These are phyloP conservation scores for Hericium coralloides DNA, from an alignment of 768 basidiomycete species.

Conservation along the genomic window DNA sequence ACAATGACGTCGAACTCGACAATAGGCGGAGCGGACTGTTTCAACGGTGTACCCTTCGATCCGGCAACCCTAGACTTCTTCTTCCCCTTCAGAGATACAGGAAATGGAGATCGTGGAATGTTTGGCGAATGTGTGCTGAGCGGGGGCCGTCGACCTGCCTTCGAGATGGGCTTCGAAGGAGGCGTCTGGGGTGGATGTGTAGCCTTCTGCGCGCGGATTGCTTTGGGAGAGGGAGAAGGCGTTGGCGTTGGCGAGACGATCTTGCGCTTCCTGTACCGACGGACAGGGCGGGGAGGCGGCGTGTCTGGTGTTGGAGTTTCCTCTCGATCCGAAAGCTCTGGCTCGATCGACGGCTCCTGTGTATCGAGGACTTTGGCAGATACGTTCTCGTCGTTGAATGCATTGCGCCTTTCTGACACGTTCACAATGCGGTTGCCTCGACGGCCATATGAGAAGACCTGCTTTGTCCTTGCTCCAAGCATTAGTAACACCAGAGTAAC, in stretches of 20 bases:
- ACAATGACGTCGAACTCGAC: constrained; percentile 62
- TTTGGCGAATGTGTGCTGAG: constrained; percentile 32
- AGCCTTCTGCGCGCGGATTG: not conserved
- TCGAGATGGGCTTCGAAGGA: not conserved
- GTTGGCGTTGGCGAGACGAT: not conserved
- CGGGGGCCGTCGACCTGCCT: constrained; percentile 25
- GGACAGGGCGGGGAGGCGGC: not conserved
- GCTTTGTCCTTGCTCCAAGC: constrained; percentile 55
- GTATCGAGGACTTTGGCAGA: not conserved
- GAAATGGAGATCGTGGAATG: constrained; percentile 29
- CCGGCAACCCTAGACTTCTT: constrained; percentile 9
- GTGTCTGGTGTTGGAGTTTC: not conserved
- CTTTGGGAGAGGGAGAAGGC: not conserved
- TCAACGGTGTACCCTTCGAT: constrained; percentile 12
- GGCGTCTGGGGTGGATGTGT: not conserved
- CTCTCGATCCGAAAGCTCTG: not conserved
- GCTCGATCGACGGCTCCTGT: not conserved
- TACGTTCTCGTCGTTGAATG: constrained; percentile 3
- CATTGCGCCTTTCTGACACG: constrained; percentile 24
- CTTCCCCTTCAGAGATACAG: constrained; percentile 16
- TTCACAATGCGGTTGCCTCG: constrained; percentile 53
- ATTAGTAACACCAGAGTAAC: constrained; percentile 24
- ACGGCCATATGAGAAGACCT: constrained; percentile 57
- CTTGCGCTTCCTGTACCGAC: not conserved
- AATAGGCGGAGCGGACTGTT: constrained; percentile 34